Evolutionary conservation across 306 rosid genomes (phyloP), one percentile per base, ranked within the genome.

Genomic region (Citrullus colocynthis): DNA sequence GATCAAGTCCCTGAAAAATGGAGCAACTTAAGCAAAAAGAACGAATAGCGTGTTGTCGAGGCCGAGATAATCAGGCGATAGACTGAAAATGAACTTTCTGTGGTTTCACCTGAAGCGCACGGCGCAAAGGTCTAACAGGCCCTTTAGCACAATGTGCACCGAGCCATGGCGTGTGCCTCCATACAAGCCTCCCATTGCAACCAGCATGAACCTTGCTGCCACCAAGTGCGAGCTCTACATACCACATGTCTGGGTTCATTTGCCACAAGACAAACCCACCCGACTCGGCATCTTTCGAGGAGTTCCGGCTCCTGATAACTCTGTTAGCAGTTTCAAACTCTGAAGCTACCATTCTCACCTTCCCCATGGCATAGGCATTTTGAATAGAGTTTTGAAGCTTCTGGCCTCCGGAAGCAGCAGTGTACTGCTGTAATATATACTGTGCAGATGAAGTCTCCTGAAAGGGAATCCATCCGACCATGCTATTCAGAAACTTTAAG

Each of bases 131-230:
- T 87, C 98, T 81, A 78, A 95, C 97, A 1, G 98, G 98, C 44
- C 98, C 98, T 85, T 95, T 95, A 0, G 98, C 98, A 16, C 97
- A 92, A 75, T 95, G 98, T 4, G 98, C 95, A 69, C 98, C 98
- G 8, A 92, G 95, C 98, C 98, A 95, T 11, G 98, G 98, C 0
- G 98, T 95, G 90, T 95, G 98, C 75, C 98, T 87, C 98, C 98
- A 95, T n/a, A 95, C 98, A 30, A 95, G 93, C 76, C 88, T 84
- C 62, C 98, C 97, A 28, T 95, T 95, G 91, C 97, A 95, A 78
- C 98, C 98, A 4, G 98, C 98, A 45, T 88, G 98, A 79, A 95
- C 98, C 88, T 95, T 95, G 85, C 96, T 95, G 51, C 96, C 97
- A 71, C 97, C 98, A 67, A 95, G 93, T 42, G 97, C 98, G 56